Evolutionary conservation across 1,284 basidiomycete genomes (phyloP), one percentile per base, ranked within the genome.

Genomic region (Cutaneotrichosporon arboriforme): DNA sequence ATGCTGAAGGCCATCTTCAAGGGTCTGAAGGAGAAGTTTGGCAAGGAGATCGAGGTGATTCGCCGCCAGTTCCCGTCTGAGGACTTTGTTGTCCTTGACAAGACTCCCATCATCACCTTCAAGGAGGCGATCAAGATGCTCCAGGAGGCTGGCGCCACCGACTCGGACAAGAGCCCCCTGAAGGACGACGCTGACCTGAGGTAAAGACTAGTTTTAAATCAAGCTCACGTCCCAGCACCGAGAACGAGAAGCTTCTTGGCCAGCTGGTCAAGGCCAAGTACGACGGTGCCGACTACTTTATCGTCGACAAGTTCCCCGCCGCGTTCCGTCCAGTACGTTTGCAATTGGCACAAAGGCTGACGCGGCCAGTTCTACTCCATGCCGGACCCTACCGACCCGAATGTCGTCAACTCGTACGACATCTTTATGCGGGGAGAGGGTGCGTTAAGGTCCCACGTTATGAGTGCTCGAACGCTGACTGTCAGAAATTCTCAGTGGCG

Each of bases 361-460:
- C 81, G 26, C 83, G 7, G 10, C 5, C 96, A 96, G 3, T 98
- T 98, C 80, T 98, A 98, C 78, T 97, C 92, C 37, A 97, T 97
- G 92, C 88, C 91, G 54, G 91, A 96, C 77, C 83, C 92, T 20
- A 79, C 82, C 56, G 85, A 96, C 76, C 84, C 88, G 84, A 84
- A 83, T 15, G 81, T 97, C 51, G 96, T 93, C 52, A 97, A 98
- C 78, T 97, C 94, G 41, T 98, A 98, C 76, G 94, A 98, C 78
- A 97, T 98, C 77, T 97, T 98, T 83, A 97, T 98, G 91, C 85
- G 94, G 38, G 94, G 94, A 13, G 92, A 98, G 76, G 46, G 44
- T 36, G 2, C 10, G 44, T 46, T 18, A 4, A 13, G 33, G 2
- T 4, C 7, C 26, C 26, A 10, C 26, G 5, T 10, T 31, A 8